Conservation (phyloP, 2,329 filamentous ascomycete species). For the Aspergillus ruber region DNA sequence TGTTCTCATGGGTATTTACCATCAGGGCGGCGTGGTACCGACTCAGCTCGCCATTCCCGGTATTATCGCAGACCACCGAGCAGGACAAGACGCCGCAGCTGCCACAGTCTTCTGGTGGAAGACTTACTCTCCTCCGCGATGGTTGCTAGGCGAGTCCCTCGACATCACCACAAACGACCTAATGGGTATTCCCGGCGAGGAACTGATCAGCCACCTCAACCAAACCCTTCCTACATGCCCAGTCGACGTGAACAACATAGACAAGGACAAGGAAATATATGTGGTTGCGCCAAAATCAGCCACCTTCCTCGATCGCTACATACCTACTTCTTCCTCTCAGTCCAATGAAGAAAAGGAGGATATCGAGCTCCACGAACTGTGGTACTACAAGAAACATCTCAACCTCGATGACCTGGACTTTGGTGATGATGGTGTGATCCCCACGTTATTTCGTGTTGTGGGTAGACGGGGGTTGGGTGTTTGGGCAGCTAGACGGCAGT, state of each 20-base stretch:
- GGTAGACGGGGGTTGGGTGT: constrained; percentile 45
- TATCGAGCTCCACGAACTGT: constrained; percentile 34
- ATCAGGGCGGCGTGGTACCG: constrained; percentile 48
- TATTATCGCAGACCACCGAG: constrained; percentile 25
- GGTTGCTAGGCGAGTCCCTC: constrained; percentile 41
- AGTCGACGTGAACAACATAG: constrained; percentile 11
- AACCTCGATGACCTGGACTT: constrained; percentile 50
- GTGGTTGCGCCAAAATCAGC: constrained; percentile 43
- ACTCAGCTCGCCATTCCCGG: constrained; percentile 42
- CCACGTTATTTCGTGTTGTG: constrained; percentile 41
- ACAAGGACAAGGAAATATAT: constrained; percentile 24
- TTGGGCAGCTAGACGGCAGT: constrained; percentile 38
- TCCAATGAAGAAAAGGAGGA: constrained; percentile 6
- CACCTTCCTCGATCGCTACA: constrained; percentile 36
- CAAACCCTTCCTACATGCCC: constrained; percentile 26
- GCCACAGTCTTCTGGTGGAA: constrained; percentile 49
- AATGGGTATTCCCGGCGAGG: constrained; percentile 41
- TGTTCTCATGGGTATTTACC: constrained; percentile 47
- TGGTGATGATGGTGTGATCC: constrained; percentile 41
- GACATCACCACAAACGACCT: constrained; percentile 40
- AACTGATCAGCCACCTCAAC: constrained; percentile 36
- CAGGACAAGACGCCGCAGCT: constrained; percentile 8
- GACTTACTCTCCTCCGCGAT: constrained; percentile 48
- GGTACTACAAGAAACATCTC: constrained; percentile 41
- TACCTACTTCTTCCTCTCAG: neutral